These are phyloP conservation scores for Chimonanthus salicifolius DNA, from an alignment of 164 flowering plant genomes.

Conservation along the genomic window DNA sequence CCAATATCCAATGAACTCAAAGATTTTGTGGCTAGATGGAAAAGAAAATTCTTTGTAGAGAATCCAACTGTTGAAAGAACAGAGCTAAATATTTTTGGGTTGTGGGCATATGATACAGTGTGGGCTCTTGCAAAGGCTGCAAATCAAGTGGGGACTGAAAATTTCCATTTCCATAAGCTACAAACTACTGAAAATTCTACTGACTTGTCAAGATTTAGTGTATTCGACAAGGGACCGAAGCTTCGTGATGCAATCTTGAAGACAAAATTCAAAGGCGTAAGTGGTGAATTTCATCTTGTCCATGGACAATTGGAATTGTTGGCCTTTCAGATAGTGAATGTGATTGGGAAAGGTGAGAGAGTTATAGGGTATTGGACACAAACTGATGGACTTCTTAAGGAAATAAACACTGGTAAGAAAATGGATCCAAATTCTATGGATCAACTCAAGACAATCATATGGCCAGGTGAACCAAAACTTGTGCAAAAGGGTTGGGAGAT, in stretches of 20 bases:
- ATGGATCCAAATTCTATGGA: neutral
- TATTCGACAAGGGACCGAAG: slow-evolving; percentile 14
- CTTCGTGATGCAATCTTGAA: slow-evolving; percentile 20
- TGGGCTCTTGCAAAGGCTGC: slow-evolving; percentile 37
- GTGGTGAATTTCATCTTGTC: slow-evolving; percentile 30
- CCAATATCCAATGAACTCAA: slow-evolving; percentile 8
- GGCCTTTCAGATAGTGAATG: slow-evolving; percentile 34
- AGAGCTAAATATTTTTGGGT: slow-evolving; percentile 20
- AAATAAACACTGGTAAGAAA: neutral
- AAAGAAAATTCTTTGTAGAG: slow-evolving; percentile 1
- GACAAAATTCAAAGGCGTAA: slow-evolving; percentile 25
- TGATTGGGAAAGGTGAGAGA: slow-evolving; percentile 26
- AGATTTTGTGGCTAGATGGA: slow-evolving; percentile 17
- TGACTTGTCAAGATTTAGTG: slow-evolving; percentile 17
- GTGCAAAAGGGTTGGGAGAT: slow-evolving; percentile 25
- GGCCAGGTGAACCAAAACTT: slow-evolving; percentile 23
- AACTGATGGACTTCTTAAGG: slow-evolving; percentile 5
- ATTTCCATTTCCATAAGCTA: slow-evolving; percentile 9
- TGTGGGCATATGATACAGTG: slow-evolving; percentile 52
- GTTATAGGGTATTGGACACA: slow-evolving; percentile 37
- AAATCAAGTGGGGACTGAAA: slow-evolving; percentile 18
- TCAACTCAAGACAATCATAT: slow-evolving; percentile 10
- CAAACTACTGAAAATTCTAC: slow-evolving; percentile 1
- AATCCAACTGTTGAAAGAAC: neutral
- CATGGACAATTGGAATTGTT: slow-evolving; percentile 31